These are phyloP conservation scores for Phytophthora brassicae DNA, from an alignment of 352 stramenopile species.

Conservation along the genomic window DNA sequence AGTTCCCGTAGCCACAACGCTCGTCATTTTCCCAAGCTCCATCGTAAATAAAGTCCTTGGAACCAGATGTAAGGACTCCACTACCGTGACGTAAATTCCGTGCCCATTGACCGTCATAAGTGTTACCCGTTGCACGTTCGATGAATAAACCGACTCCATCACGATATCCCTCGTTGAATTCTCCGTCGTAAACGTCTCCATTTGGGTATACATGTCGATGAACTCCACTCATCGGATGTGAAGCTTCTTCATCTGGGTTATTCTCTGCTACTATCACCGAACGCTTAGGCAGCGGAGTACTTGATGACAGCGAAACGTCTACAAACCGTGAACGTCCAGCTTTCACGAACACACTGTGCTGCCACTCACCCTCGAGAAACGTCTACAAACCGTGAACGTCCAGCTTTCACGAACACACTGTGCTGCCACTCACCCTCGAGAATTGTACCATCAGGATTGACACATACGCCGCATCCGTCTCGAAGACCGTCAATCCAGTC, in stretches of 20 bases:
- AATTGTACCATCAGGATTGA: slow-evolving; percentile 58
- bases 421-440: slow-evolving; percentile 78
- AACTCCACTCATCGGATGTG: slow-evolving; percentile 34
- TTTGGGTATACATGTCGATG: slow-evolving; percentile 58
- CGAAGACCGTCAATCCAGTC: slow-evolving; percentile 76
- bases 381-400: slow-evolving; percentile 48
- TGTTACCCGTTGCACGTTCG: slow-evolving; percentile 54
- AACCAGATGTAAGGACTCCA: slow-evolving; percentile 66
- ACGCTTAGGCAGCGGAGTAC: slow-evolving; percentile 5
- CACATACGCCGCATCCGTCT: slow-evolving; percentile 74
- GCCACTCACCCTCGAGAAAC: slow-evolving; percentile 75
- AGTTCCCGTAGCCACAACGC: slow-evolving; percentile 71
- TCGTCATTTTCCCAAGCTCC: slow-evolving; percentile 63
- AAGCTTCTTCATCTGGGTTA: slow-evolving; percentile 4
- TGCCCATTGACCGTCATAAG: slow-evolving; percentile 78
- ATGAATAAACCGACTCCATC: slow-evolving; percentile 66
- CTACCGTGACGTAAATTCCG: slow-evolving; percentile 60
- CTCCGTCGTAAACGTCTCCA: slow-evolving; percentile 75
- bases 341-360: slow-evolving; percentile 68
- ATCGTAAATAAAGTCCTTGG: slow-evolving; percentile 84
- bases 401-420: slow-evolving; percentile 57
- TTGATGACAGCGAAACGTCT: slow-evolving; percentile 49
- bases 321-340: slow-evolving; percentile 53
- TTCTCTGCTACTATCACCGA: background rate
- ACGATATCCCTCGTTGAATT: slow-evolving; percentile 48